These are phyloP conservation scores for Sporisorium graminicola DNA, from an alignment of 1,284 basidiomycete genomes.

Conservation along the genomic window DNA sequence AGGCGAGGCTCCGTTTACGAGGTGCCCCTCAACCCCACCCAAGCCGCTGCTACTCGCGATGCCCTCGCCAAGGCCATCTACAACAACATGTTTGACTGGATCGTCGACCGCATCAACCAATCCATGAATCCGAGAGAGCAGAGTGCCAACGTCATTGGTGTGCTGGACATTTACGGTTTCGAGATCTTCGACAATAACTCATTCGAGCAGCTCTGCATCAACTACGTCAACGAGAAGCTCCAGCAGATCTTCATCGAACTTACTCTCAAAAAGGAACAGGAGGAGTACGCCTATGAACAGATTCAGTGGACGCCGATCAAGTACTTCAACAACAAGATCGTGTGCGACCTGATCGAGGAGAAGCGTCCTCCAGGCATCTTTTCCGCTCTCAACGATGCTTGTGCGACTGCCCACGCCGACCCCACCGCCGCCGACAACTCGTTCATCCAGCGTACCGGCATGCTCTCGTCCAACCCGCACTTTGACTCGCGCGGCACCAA, in stretches of 20 bases:
- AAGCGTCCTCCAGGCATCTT: constrained; percentile 96
- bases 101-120: constrained; percentile 93
- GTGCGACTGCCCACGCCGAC: constrained; percentile 97
- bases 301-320: constrained; percentile 99
- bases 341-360: constrained; percentile 98
- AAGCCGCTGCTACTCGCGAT: constrained; percentile 88
- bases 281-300: constrained; percentile 97
- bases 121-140: constrained; percentile 87
- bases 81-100: constrained; percentile 99
- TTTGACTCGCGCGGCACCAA: constrained; percentile 75
- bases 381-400: constrained; percentile 96
- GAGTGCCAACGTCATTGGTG: constrained; percentile 89
- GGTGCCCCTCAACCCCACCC: constrained; percentile 92
- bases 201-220: constrained; percentile 99
- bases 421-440: constrained; percentile 96
- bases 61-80: constrained; percentile 96
- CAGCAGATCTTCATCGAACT: constrained; percentile 99
- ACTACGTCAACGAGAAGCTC: constrained; percentile 99
- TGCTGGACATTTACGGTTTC: constrained; percentile 90
- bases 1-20: constrained; percentile 94
- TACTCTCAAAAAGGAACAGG: constrained; percentile 98
- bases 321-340: constrained; percentile 75
- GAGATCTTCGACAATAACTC: constrained; percentile 99
- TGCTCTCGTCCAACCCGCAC: constrained; percentile 74
- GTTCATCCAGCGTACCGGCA: constrained; percentile 89